These are phyloP conservation scores for Diaporthe destruens DNA, from an alignment of 2,329 filamentous ascomycete genomes.

Conservation along the genomic window DNA sequence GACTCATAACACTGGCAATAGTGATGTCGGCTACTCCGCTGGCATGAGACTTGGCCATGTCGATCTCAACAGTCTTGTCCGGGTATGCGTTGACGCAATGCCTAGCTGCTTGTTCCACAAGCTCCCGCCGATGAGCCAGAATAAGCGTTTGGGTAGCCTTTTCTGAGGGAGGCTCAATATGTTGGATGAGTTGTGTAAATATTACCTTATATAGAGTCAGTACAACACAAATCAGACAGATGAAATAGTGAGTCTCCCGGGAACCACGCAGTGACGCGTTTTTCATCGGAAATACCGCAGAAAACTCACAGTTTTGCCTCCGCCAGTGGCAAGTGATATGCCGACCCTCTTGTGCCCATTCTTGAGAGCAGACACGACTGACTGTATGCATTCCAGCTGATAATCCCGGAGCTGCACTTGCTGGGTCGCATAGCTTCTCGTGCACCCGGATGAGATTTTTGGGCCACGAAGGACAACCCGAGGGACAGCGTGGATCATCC, in stretches of 20 bases:
- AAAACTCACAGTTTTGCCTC: constrained; percentile 82
- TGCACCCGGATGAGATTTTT: neutral
- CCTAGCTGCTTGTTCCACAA: constrained; percentile 91
- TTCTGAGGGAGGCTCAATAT: constrained; percentile 69
- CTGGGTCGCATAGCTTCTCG: constrained; percentile 37
- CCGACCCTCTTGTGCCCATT: constrained; percentile 84
- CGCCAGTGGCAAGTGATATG: constrained; percentile 87
- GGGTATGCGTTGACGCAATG: constrained; percentile 89
- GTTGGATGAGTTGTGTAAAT: constrained; percentile 93
- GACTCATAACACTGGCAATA: constrained; percentile 88
- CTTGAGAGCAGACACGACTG: constrained; percentile 77
- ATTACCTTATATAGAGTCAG: constrained; percentile 74
- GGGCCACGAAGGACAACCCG: neutral
- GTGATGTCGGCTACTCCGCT: constrained; percentile 91
- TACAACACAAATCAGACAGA: neutral
- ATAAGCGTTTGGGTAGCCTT: constrained; percentile 84
- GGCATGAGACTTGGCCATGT: constrained; percentile 86
- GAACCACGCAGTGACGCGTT: no score
- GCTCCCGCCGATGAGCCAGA: constrained; percentile 89
- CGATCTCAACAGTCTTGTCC: constrained; percentile 83
- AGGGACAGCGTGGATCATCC: neutral
- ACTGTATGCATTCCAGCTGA: constrained; percentile 91
- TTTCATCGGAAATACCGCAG: constrained; percentile 33
- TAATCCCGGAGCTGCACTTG: constrained; percentile 75
- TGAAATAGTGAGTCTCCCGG: neutral